These are phyloP conservation scores for Decorospora gaudefroyi DNA, from an alignment of 2,329 filamentous ascomycete genomes.

Conservation along the genomic window DNA sequence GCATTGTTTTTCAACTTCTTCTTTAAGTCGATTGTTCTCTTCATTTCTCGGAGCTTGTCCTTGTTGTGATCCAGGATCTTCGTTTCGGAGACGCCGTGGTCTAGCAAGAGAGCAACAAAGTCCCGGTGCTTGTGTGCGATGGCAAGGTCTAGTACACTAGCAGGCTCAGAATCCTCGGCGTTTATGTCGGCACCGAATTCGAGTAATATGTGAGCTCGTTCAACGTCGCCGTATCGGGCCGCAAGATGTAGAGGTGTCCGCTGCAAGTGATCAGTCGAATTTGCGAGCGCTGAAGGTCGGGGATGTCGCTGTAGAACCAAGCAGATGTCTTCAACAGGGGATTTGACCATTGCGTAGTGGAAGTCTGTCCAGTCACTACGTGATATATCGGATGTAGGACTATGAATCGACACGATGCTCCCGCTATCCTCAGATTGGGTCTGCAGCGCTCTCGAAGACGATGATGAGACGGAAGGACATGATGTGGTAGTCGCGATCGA, in stretches of 20 bases:
- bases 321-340: constrained; percentile 7
- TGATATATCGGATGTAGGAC: not conserved
- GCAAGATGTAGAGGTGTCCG: constrained; percentile 24
- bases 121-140: constrained; percentile 12
- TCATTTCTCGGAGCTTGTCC: too few relatives aligned
- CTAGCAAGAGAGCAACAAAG: constrained; percentile 21
- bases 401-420: constrained; percentile 1
- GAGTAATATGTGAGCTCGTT: constrained; percentile 17
- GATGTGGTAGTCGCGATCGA: constrained; percentile 10
- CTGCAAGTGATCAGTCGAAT: constrained; percentile 13
- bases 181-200: constrained; percentile 20
- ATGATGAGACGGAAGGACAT: constrained; percentile 10
- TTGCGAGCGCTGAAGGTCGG: constrained; percentile 11
- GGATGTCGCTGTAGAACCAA: constrained; percentile 12
- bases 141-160: constrained; percentile 24
- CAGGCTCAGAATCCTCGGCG: constrained; percentile 20
- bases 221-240: constrained; percentile 17
- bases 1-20: constrained; percentile 18
- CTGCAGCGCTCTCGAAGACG: constrained; percentile 1
- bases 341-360: constrained; percentile 18
- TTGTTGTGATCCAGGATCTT: constrained; percentile 13
- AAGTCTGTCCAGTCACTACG: constrained; percentile 20
- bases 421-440: constrained; percentile 7
- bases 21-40: too few relatives aligned
- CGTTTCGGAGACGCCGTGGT: constrained; percentile 14